phyloP scores from a whole-genome alignment of 1,284 basidiomycete species.

The Cryptococcus deneoformans region DNA sequence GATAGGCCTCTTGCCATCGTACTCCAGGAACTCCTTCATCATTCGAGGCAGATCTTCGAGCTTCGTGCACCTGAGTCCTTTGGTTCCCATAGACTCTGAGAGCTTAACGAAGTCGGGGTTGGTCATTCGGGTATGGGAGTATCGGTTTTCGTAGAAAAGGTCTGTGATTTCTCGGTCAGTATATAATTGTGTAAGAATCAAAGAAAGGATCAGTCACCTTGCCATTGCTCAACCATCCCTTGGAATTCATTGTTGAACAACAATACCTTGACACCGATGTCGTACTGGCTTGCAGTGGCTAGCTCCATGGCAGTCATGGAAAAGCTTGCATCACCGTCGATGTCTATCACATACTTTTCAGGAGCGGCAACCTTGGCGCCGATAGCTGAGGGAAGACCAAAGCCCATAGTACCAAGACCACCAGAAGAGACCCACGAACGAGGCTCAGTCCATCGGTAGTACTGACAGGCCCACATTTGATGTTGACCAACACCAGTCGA shows the following conservation, averaged over 20 bases:
- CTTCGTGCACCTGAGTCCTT: constrained; percentile 74
- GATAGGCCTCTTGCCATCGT: constrained; percentile 73
- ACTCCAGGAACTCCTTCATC: constrained; percentile 99
- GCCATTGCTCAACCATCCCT: constrained; percentile 99
- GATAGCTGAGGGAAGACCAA: constrained; percentile 88
- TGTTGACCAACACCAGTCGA: constrained; percentile 97
- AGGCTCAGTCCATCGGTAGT: constrained; percentile 86
- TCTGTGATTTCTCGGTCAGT: constrained; percentile 53
- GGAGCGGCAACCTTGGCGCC: constrained; percentile 97
- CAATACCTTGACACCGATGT: constrained; percentile 91
- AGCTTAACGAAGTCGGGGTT: constrained; percentile 94
- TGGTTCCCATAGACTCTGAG: constrained; percentile 85
- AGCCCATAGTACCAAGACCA: constrained; percentile 97
- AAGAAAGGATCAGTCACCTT: constrained; percentile 58
- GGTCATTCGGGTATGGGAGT: constrained; percentile 90
- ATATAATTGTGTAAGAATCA: not conserved
- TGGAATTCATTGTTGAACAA: constrained; percentile 93
- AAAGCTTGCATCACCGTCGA: constrained; percentile 97
- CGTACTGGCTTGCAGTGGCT: constrained; percentile 83
- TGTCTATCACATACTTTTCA: constrained; percentile 89
- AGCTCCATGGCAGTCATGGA: constrained; percentile 99
- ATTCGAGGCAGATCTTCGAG: constrained; percentile 78
- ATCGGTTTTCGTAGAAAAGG: constrained; percentile 91
- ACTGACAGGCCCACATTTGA: constrained; percentile 99
- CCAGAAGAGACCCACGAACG: constrained; percentile 93